A percentile compares a stretch with the other conserved stretches of the same genome.
Conservation (phyloP, 192 early-diverging fungal genomes). For the Linnemannia exigua region DNA sequence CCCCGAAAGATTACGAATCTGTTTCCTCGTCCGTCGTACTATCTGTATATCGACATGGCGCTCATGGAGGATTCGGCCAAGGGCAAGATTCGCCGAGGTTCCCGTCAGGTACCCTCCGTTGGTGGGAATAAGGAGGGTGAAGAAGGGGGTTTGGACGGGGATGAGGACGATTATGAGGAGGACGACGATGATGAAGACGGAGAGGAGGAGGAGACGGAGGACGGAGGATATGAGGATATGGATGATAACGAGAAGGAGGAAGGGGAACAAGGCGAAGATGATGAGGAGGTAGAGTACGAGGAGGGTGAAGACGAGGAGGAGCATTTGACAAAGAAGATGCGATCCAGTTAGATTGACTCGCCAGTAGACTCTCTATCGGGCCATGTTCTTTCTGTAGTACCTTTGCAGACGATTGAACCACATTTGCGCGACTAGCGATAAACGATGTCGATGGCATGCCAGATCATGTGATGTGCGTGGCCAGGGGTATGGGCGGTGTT, state of each 20-base stretch:
- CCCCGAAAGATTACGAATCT: slow-evolving; percentile 41
- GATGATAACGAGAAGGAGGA: background rate
- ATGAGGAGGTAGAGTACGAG: background rate
- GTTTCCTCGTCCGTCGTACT: slow-evolving; percentile 25
- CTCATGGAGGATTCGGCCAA: background rate
- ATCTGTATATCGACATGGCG: slow-evolving; percentile 32
- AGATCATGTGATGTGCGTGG: too few species aligned
- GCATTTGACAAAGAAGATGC: slow-evolving; percentile 6
- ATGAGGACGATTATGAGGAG: background rate
- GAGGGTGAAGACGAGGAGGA: slow-evolving; percentile 11
- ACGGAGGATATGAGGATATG: slow-evolving; percentile 7
- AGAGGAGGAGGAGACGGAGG: background rate
- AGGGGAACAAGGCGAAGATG: background rate
- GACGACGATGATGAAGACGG: background rate
- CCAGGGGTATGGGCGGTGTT: too few species aligned
- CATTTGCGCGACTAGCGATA: too few species aligned
- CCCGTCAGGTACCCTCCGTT: background rate
- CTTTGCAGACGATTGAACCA: too few species aligned
- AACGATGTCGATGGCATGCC: too few species aligned
- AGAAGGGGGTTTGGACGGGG: slow-evolving; percentile 13
- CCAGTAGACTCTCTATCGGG: background rate
- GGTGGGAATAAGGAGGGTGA: background rate
- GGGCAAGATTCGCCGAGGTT: background rate
- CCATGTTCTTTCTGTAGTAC: background rate
- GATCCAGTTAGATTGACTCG: background rate